Percentiles rank a stretch among this genome's conserved stretches.
phyloP scores from a whole-genome alignment of 768 basidiomycete genomes.

The Tulasnella sp. region DNA sequence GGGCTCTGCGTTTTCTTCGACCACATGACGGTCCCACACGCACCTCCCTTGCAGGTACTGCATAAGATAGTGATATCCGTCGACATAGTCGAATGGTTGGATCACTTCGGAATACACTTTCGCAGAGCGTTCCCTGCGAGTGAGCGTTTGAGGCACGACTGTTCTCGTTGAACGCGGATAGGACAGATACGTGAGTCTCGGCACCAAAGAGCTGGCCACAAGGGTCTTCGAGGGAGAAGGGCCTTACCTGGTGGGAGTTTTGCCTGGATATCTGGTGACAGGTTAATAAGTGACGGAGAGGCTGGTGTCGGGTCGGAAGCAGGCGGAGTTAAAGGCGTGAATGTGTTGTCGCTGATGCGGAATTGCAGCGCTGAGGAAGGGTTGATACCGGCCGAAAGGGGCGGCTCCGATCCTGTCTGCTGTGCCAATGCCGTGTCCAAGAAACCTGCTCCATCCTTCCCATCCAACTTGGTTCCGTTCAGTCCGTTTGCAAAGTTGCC shows the following conservation, averaged over 20 bases:
- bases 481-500: neutral
- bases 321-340: conserved; percentile 18
- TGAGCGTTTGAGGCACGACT: neutral
- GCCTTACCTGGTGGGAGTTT: neutral
- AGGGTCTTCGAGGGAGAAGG: neutral
- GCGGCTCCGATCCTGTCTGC: neutral
- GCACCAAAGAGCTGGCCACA: neutral
- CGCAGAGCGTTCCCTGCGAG: conserved; percentile 33
- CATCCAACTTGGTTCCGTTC: neutral
- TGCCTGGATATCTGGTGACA: conserved; percentile 18
- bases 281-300: neutral
- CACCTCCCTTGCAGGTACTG: conserved; percentile 67
- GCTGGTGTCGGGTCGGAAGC: conserved; percentile 19
- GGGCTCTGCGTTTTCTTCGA: neutral
- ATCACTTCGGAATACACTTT: conserved; percentile 62
- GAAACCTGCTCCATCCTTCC: neutral
- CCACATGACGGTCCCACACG: conserved; percentile 39
- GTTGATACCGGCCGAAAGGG: neutral
- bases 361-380: neutral
- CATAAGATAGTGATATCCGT: conserved; percentile 96
- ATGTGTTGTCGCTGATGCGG: conserved; percentile 11
- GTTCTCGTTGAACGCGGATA: conserved; percentile 10
- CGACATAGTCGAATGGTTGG: conserved; percentile 87
- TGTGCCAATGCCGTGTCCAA: neutral
- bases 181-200: neutral